Conservation (phyloP, 176 grass and related monocot genomes). For the Oryza brachyantha region DNA sequence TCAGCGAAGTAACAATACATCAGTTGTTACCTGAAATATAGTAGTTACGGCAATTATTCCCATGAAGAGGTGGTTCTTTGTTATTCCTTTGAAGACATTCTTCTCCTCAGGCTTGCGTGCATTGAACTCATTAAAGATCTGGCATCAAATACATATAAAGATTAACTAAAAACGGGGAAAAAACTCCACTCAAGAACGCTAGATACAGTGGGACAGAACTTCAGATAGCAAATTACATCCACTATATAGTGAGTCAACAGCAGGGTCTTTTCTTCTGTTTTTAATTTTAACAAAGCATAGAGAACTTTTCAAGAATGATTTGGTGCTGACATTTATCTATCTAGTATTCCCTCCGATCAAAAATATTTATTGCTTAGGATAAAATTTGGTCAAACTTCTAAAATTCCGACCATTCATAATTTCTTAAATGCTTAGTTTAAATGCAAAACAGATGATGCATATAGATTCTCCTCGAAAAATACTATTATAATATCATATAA, state of each 20-base stretch:
- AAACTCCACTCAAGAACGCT: not conserved
- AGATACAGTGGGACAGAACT: not conserved
- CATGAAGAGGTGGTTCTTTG: conserved; percentile 76
- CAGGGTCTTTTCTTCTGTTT: not conserved
- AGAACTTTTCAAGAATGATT: not conserved
- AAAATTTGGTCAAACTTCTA: too few relatives aligned
- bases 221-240: not conserved
- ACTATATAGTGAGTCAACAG: conserved; percentile 6
- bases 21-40: conserved; percentile 62
- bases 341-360: too few relatives aligned
- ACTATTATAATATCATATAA: too few relatives aligned
- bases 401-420: too few relatives aligned
- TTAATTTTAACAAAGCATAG: not conserved
- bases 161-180: not conserved
- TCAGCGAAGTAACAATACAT: conserved; percentile 7
- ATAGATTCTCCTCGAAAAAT: too few relatives aligned
- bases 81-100: conserved; percentile 81
- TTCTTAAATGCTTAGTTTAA: too few relatives aligned
- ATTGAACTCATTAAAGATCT: conserved; percentile 98
- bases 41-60: conserved; percentile 72
- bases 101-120: conserved; percentile 81
- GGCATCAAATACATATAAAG: conserved; percentile 20
- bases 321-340: not conserved
- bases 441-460: too few relatives aligned
- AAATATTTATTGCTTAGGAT: too few relatives aligned